These are phyloP conservation scores for Geotrichum candidum DNA, from an alignment of 1,139 yeast species.

Conservation along the genomic window DNA sequence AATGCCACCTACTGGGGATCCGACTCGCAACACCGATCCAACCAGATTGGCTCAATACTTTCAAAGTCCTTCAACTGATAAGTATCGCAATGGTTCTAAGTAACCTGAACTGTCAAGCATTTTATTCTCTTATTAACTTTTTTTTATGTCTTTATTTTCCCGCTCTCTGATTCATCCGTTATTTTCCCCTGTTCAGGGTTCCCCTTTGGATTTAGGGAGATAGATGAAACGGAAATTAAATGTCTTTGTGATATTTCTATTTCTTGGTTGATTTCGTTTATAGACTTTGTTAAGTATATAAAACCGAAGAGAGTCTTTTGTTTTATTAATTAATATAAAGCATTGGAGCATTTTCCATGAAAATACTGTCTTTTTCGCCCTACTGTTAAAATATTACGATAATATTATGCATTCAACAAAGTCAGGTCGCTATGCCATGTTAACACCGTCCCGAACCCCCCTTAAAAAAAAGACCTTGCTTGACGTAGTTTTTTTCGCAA, in stretches of 20 bases:
- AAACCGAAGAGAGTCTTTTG: background rate
- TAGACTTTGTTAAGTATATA: background rate
- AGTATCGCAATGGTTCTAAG: background rate
- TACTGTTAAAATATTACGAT: no score
- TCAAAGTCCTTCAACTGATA: background rate
- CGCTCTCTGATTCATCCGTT: background rate
- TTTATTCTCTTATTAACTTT: background rate
- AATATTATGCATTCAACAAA: no score
- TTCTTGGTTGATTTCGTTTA: background rate
- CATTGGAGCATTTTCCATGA: no score
- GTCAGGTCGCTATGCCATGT: no score
- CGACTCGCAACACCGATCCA: background rate
- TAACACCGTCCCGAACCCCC: no score
- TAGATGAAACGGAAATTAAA: background rate
- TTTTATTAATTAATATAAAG: no score
- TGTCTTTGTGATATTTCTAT: background rate
- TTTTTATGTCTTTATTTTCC: background rate
- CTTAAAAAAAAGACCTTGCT: no score
- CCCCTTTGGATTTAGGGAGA: background rate
- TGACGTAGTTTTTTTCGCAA: no score
- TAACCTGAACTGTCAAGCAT: background rate
- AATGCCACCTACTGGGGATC: background rate
- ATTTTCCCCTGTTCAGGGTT: background rate
- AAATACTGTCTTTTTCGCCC: background rate
- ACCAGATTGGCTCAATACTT: conserved; percentile 7